Conservation (phyloP, 306 rosid species). For the Prunus mume region DNA sequence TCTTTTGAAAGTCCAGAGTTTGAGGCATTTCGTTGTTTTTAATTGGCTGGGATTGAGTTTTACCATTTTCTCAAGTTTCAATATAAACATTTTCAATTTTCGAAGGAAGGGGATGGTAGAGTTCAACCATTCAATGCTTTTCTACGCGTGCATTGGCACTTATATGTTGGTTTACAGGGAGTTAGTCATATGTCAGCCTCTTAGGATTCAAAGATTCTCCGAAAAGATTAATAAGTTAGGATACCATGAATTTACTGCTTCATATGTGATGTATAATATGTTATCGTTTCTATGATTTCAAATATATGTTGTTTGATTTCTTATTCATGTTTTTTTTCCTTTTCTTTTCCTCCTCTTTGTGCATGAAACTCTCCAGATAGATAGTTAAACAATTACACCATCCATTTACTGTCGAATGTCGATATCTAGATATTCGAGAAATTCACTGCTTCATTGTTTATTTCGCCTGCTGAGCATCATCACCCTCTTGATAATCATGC, state of each 20-base stretch:
- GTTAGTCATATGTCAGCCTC: neutral
- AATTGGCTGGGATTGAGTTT: neutral
- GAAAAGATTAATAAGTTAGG: neutral
- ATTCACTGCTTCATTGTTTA: conserved; percentile 41
- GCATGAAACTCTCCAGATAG: conserved; percentile 44
- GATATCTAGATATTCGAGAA: conserved; percentile 35
- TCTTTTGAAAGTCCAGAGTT: neutral
- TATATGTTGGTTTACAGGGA: too few species aligned
- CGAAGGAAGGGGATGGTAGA: neutral
- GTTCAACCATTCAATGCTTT: neutral
- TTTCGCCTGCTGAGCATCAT: conserved; percentile 49
- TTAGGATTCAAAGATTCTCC: too few species aligned
- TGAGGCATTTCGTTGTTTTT: neutral
- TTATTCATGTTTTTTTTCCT: conserved; percentile 43
- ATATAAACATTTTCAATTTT: neutral
- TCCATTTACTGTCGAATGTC: conserved; percentile 45
- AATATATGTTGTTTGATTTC: conserved; percentile 37
- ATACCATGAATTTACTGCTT: neutral
- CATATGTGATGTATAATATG: conserved; percentile 1
- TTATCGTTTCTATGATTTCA: conserved; percentile 11
- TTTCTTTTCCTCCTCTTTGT: conserved; percentile 29
- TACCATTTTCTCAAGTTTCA: neutral
- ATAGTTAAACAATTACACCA: conserved; percentile 51
- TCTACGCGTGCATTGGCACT: too few species aligned
- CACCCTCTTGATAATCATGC: conserved; percentile 59